Conservation (phyloP, 441 rosid species). For the Jatropha multifida region DNA sequence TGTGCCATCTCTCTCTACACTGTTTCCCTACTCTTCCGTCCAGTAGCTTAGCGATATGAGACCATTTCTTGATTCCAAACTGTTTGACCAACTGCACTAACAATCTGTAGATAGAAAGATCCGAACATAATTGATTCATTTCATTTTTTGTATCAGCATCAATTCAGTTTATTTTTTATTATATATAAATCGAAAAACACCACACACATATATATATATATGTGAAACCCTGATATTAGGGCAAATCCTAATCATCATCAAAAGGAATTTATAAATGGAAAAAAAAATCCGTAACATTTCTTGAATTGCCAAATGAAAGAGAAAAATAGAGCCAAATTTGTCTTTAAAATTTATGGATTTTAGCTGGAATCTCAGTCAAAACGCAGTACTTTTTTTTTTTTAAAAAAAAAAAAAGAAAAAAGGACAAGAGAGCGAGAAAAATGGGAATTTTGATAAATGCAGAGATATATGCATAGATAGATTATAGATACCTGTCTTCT, state of each 20-base stretch:
- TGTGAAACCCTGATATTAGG: not conserved
- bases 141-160: not conserved
- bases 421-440: no score
- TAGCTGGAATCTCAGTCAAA: no score
- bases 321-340: not conserved
- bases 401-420: no score
- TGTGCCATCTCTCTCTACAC: conserved; percentile 91
- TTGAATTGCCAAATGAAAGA: not conserved
- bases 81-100: conserved; percentile 44
- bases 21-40: conserved; percentile 76
- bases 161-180: conserved; percentile 1
- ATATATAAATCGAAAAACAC: not conserved
- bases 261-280: not conserved
- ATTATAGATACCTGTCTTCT: conserved; percentile 53
- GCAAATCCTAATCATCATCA: conserved; percentile 3
- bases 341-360: no score
- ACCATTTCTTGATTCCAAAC: conserved; percentile 68
- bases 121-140: no score
- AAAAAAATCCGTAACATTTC: not conserved
- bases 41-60: conserved; percentile 55
- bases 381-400: no score
- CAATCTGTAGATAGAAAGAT: conserved; percentile 29
- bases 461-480: no score
- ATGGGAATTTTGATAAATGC: no score
- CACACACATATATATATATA: not conserved